Evolutionary conservation across 2,329 filamentous ascomycete genomes (phyloP), one percentile per base, ranked within the genome.

Genomic region (Alternaria conjuncta): DNA sequence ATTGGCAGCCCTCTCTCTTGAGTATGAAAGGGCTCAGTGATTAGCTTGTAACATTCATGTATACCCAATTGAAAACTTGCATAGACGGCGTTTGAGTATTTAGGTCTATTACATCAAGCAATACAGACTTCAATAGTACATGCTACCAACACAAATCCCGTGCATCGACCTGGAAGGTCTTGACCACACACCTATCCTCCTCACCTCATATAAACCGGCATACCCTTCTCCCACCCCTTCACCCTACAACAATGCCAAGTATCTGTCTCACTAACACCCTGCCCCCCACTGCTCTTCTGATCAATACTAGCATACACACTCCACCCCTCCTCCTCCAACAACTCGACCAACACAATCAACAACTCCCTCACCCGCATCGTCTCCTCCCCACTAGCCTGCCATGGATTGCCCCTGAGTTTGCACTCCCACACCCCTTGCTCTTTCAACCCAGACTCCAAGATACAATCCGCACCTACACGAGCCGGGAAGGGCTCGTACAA

Each of bases 1-100:
- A 91, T 94, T 73, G 79, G 78, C 3, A 74, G 72, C 30, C 75
- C 75, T 60, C 66, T 51, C 46, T 63, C 60, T 11, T 63, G 25
- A 63, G 25, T n/a, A 25, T 15, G 28, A 49, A 3, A n/a, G 44
- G 46, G 43, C 36, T 6, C 8, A 25, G 21, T 18, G 32, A 28
- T 23, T 25, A 53, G 20, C 44, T 20, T 60, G 60, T 63, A 55
- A 55, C 49, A 30, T 51, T 60, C 43, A 13, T 55, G 43, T 63
- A 63, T 63, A 63, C 60, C 60, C 60, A 55, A 44, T 55, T 55
- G n/a, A 49, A 44, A 53, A 59, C 25, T 26, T 28, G 60, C 60
- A 55, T 63, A 57, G 56, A 25, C 55, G 60, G 60, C 60, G 60
- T 63, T 63, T 32, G 43, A 28, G 10, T 53, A 43, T 61, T 18